Percentiles rank a stretch among this genome's conserved stretches.
Evolutionary conservation across 169 alveolate species (phyloP).

Genomic region (Plasmodium falciparum): DNA sequence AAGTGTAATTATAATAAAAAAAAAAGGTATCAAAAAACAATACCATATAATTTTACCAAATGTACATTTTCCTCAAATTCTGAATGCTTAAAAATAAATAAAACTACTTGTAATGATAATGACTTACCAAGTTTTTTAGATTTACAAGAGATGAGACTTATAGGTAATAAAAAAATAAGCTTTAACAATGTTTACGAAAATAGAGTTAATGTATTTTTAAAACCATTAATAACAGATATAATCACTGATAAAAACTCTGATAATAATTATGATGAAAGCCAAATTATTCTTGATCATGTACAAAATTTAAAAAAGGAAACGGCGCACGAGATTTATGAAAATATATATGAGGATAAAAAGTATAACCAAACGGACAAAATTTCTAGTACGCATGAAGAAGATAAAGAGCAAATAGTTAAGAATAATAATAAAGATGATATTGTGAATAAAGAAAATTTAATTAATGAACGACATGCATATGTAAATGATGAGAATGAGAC

Average conservation of each 20-base stretch:
- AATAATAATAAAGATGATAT: background rate
- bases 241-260: background rate
- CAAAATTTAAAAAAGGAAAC: background rate
- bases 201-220: slow-evolving; percentile 40
- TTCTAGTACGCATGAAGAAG: too few species aligned
- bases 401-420: background rate
- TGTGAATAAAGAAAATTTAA: background rate
- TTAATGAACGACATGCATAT: background rate
- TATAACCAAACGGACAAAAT: too few species aligned
- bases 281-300: too few species aligned
- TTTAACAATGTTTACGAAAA: slow-evolving; percentile 13
- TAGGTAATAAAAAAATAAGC: slow-evolving; percentile 12
- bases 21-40: background rate
- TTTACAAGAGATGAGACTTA: slow-evolving; percentile 15
- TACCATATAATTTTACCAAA: background rate
- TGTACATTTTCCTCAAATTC: background rate
- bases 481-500: background rate
- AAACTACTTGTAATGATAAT: background rate
- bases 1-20: background rate
- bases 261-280: background rate
- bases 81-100: background rate
- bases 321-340: too few species aligned
- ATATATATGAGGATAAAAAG: too few species aligned
- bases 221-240: slow-evolving; percentile 20
- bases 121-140: slow-evolving; percentile 1